Evolutionary conservation across 257 asterid genomes (phyloP).

Genomic region (Dorcoceras hygrometricum): DNA sequence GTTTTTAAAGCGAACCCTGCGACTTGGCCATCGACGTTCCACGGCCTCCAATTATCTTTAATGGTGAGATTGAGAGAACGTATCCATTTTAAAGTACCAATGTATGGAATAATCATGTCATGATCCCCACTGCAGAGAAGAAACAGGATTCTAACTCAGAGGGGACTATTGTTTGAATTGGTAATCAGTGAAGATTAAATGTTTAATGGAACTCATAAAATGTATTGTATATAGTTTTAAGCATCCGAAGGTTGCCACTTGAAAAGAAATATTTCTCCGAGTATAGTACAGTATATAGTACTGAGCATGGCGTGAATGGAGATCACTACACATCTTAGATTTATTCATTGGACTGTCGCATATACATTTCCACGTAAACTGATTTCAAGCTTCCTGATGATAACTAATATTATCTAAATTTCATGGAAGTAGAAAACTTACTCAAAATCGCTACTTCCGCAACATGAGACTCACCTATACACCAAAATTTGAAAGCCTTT

Average conservation of each 20-base stretch:
- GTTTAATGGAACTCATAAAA: neutral
- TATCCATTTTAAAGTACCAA: conserved; percentile 20
- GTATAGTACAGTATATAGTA: too few relatives aligned
- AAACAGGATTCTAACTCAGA: neutral
- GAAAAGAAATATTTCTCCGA: neutral
- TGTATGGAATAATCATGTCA: conserved; percentile 11
- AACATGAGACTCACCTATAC: conserved; percentile 1
- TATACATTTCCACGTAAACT: neutral
- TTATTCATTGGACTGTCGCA: neutral
- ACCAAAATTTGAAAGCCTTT: conserved; percentile 4
- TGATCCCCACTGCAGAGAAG: conserved; percentile 18
- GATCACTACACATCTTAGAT: neutral
- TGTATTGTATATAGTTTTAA: neutral
- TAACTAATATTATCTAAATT: too few relatives aligned
- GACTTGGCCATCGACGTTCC: conserved; percentile 17
- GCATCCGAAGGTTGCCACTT: neutral
- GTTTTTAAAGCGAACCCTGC: conserved; percentile 22
- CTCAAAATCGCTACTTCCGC: too few relatives aligned
- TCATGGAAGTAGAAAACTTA: too few relatives aligned
- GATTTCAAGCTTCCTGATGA: too few relatives aligned
- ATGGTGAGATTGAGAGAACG: conserved; percentile 15
- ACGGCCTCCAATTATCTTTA: conserved; percentile 17
- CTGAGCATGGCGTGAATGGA: neutral
- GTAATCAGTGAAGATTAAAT: too few relatives aligned
- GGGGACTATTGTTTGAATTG: too few relatives aligned